Base-by-base conservation (phyloP, 495 filamentous ascomycete species). In the Penicillium egyptiacum region DNA sequence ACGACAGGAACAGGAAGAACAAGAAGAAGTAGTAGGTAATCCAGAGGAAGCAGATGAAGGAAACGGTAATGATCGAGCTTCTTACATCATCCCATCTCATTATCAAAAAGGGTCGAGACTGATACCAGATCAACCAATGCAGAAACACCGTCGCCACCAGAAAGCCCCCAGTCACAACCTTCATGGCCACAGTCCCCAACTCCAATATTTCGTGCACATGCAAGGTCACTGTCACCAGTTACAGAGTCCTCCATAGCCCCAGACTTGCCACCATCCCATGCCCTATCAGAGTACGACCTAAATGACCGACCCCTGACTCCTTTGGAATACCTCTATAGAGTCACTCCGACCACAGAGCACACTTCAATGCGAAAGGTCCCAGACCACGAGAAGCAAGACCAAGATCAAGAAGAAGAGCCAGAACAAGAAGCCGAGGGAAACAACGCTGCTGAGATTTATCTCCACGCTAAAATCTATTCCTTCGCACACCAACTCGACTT, bases 391-490 rank as follows among this genome's bases (percentile, higher is more conserved):
- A 16, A 14, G n/a, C 19, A 55, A 17, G 52, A 46, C 12, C 14
- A 26, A n/a, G 3, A 46, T 5, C 23, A 35, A 20, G 31, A 48
- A 16, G 30, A 41, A 22, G 40, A 45, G 30, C 28, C 25, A 30
- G 46, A 40, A 14, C 19, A 16, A 48, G 30, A 19, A 19, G 10
- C 28, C 42, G 16, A 46, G 9, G 56, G 30, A n/a, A n/a, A 12
- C 9, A 45, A n/a, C 0, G 49, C 35, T 1, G 40, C 20, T 1
- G 56, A 58, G 20, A 46, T 58, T 16, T 17, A 44, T 42, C 28
- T 52, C 3, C 56, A 58, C 25, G 50, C 56, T 3, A 54, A 58
- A 19, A 31, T 58, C 3, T 58, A 58, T 35, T 53, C 41, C 22
- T 54, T 58, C 14, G 56, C 56, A 6, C 3, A 17, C 4, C 48